Percentiles rank a stretch among this genome's conserved stretches.
Conservation (phyloP, 306 rosid genomes). For the Trifolium subterraneum region DNA sequence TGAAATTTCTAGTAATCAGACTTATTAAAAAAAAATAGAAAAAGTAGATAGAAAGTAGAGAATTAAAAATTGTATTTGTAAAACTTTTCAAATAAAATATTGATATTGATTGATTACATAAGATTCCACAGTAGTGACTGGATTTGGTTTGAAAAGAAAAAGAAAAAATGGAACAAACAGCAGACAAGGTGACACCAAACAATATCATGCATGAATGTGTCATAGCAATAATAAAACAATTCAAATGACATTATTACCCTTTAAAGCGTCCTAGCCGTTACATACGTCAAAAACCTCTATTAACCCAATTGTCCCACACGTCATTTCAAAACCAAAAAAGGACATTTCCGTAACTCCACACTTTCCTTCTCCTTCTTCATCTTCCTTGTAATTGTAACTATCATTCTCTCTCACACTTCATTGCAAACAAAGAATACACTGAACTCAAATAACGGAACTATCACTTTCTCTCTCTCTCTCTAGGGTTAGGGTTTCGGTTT, state of each 20-base stretch:
- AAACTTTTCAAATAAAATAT: background rate
- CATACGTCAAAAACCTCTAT: slow-evolving; percentile 15
- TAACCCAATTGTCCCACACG: slow-evolving; percentile 9
- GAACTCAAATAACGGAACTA: slow-evolving; percentile 16
- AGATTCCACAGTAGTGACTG: background rate
- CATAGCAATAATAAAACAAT: slow-evolving; percentile 39
- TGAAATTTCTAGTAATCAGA: no score
- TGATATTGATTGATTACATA: background rate
- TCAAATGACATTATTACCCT: slow-evolving; percentile 59
- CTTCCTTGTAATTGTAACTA: slow-evolving; percentile 45
- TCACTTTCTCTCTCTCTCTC: slow-evolving; percentile 4
- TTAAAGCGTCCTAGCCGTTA: slow-evolving; percentile 82
- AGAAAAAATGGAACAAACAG: slow-evolving; percentile 31
- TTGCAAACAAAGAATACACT: slow-evolving; percentile 36
- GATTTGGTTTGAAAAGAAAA: background rate
- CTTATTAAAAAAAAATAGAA: no score
- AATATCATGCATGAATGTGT: slow-evolving; percentile 45
- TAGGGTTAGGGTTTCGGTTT: slow-evolving; percentile 43
- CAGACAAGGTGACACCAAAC: slow-evolving; percentile 48
- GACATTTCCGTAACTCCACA: slow-evolving; percentile 49
- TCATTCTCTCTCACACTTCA: slow-evolving; percentile 36
- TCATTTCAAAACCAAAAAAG: slow-evolving; percentile 43
- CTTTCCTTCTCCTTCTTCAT: slow-evolving; percentile 17
- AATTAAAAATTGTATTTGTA: background rate
- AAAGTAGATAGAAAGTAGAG: background rate